Base-by-base conservation (phyloP, 2,329 filamentous ascomycete species). In the Phaeosphaeriaceae sp. region DNA sequence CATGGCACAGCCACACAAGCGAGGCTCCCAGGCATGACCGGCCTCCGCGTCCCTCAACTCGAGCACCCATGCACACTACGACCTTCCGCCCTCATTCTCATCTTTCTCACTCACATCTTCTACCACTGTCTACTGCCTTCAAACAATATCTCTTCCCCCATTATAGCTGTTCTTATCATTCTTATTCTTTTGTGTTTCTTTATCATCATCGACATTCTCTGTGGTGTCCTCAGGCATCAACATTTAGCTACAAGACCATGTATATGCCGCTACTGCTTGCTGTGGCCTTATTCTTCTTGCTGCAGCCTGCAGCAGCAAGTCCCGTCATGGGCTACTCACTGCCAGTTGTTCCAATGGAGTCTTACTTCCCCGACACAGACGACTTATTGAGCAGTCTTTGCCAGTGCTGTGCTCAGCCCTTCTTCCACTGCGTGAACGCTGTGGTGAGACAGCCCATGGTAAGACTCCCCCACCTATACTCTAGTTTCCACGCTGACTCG, bases 1-100 rank as follows among this genome's bases (percentile, higher is more conserved):
- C 46, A 58, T 59, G 39, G 54, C 66, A 63, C 62, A 67, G 66
- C 65, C 63, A 66, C 64, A 58, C 42, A 54, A 46, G 47, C 50
- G 58, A 60, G 54, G 57, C 50, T 58, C 52, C 58, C 57, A 55
- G 55, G 63, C 58, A 62, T 63, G 40, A 58, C 54, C 63, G 60
- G 60, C 65, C 54, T 58, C 58, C 50, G 36, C 52, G 39, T 43
- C 52, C 52, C 47, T 47, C 53, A 43, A 35, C 47, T 45, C 26
- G 48, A 52, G 50, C 56, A 48, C 30, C 55, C 51, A 46, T 48
- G 23, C 49, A 48, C 42, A 23, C 47, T 30, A 42, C 49, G 29
- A 48, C 42, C 49, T 43, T 47, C 41, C 56, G 53, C 60, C 54
- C 56, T 56, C 43, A 40, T 50, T 46, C 42, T 40, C 43, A 42